These are phyloP conservation scores for Rutidosis leptorrhynchoides DNA, from an alignment of 129 eudicot genomes.

Conservation along the genomic window DNA sequence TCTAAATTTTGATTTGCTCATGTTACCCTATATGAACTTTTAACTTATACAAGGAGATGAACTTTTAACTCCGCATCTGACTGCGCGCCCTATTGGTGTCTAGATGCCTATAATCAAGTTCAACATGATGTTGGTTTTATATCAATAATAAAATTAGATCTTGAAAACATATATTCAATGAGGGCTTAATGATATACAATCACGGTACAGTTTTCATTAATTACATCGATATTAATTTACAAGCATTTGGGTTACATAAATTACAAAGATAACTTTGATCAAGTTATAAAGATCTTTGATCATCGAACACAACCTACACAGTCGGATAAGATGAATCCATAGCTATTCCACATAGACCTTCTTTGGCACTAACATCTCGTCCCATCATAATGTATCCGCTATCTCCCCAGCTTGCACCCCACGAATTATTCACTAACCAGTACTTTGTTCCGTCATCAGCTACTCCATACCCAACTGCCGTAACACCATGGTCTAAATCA, in stretches of 20 bases:
- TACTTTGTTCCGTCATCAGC: slow-evolving; percentile 38
- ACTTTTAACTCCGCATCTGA: too few species aligned
- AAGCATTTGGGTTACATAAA: neutral
- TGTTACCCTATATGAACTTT: too few species aligned
- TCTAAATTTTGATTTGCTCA: too few species aligned
- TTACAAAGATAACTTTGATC: neutral
- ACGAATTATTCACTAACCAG: slow-evolving; percentile 44
- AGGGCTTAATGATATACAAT: neutral
- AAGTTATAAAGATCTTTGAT: neutral
- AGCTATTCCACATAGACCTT: slow-evolving; percentile 36
- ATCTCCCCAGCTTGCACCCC: slow-evolving; percentile 47
- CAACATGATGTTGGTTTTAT: too few species aligned
- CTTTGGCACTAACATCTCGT: slow-evolving; percentile 17
- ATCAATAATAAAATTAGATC: too few species aligned
- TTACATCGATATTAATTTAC: neutral
- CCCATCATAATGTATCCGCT: slow-evolving; percentile 34
- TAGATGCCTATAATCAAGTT: too few species aligned
- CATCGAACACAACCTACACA: neutral
- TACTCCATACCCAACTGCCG: slow-evolving; percentile 27
- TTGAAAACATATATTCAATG: too few species aligned
- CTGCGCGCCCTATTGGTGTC: too few species aligned
- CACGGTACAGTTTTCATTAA: neutral
- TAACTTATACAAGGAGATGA: too few species aligned
- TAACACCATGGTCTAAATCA: slow-evolving; percentile 26
- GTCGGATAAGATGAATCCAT: slow-evolving; percentile 37